Conservation (phyloP, 768 basidiomycete species). For the Termitomyces sp. region DNA sequence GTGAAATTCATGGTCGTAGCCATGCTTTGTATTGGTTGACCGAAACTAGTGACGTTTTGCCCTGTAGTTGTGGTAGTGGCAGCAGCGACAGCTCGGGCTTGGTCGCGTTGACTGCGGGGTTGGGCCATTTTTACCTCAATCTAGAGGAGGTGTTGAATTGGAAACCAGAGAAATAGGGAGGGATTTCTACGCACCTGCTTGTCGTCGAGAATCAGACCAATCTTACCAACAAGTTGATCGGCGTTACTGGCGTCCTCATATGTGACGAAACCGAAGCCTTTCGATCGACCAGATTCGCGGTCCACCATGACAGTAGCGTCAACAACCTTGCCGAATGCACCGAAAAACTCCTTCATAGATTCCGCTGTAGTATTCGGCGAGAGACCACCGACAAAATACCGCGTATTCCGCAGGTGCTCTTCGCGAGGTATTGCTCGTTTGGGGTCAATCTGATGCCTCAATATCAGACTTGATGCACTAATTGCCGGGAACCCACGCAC, state of each 20-base stretch:
- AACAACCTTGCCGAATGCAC: slow-evolving; percentile 70
- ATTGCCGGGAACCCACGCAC: slow-evolving; percentile 28
- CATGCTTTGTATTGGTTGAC: slow-evolving; percentile 28
- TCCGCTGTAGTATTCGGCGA: slow-evolving; percentile 64
- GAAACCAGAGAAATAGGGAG: neutral
- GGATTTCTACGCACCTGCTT: slow-evolving; percentile 48
- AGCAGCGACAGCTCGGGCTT: slow-evolving; percentile 29
- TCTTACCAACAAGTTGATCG: slow-evolving; percentile 60
- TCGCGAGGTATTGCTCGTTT: slow-evolving; percentile 83
- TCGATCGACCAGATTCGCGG: slow-evolving; percentile 64
- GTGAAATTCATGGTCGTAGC: slow-evolving; percentile 25
- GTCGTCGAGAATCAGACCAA: slow-evolving; percentile 68
- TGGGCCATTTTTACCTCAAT: slow-evolving; percentile 83
- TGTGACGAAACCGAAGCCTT: slow-evolving; percentile 85
- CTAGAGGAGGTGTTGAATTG: slow-evolving; percentile 25
- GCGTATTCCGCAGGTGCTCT: slow-evolving; percentile 69
- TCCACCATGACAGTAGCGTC: slow-evolving; percentile 87
- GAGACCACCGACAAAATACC: slow-evolving; percentile 80
- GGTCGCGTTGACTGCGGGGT: slow-evolving; percentile 59
- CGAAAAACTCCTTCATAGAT: slow-evolving; percentile 64
- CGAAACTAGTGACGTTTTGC: slow-evolving; percentile 21
- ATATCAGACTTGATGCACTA: neutral
- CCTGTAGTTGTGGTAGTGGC: slow-evolving; percentile 15
- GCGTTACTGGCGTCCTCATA: slow-evolving; percentile 63
- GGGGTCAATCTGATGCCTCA: slow-evolving; percentile 63